Percentiles rank a stretch among this genome's conserved stretches.
Evolutionary conservation across 192 early-diverging fungal species (phyloP).

Genomic region (Coemansia umbellata): DNA sequence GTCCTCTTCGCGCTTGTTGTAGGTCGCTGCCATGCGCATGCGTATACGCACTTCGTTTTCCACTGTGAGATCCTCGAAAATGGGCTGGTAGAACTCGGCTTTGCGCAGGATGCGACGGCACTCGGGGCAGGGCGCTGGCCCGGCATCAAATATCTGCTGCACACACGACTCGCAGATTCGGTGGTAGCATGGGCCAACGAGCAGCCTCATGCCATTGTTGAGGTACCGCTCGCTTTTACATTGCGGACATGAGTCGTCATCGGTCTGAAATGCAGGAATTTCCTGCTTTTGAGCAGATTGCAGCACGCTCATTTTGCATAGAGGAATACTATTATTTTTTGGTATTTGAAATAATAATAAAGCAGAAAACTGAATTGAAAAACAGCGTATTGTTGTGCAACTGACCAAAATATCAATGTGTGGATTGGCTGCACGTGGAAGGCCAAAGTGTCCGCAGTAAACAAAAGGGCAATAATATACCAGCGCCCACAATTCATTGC

Average conservation of each 20-base stretch:
- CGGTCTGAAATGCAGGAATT: slow-evolving; percentile 29
- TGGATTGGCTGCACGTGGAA: too few species aligned
- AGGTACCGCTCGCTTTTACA: slow-evolving; percentile 85
- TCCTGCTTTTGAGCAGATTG: slow-evolving; percentile 27
- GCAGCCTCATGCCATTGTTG: slow-evolving; percentile 77
- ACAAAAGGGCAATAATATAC: too few species aligned
- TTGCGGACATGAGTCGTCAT: slow-evolving; percentile 61
- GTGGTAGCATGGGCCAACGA: slow-evolving; percentile 94
- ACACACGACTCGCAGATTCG: slow-evolving; percentile 96
- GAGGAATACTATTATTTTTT: not conserved
- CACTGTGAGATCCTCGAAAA: slow-evolving; percentile 91
- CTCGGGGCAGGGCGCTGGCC: slow-evolving; percentile 88
- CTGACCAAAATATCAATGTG: too few species aligned
- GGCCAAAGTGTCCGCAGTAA: too few species aligned
- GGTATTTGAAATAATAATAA: too few species aligned
- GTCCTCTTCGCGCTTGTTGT: slow-evolving; percentile 90
- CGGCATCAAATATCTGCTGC: slow-evolving; percentile 73
- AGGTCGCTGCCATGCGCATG: slow-evolving; percentile 66
- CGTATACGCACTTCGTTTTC: slow-evolving; percentile 91
- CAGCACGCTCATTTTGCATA: slow-evolving; percentile 32
- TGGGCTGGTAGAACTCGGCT: slow-evolving; percentile 78
- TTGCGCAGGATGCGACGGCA: slow-evolving; percentile 80
- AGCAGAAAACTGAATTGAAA: too few species aligned
- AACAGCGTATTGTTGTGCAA: too few species aligned
- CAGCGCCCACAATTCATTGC: too few species aligned